These are phyloP conservation scores for Syncephalastrum racemosum DNA, from an alignment of 371 early-diverging fungal genomes.

Conservation along the genomic window DNA sequence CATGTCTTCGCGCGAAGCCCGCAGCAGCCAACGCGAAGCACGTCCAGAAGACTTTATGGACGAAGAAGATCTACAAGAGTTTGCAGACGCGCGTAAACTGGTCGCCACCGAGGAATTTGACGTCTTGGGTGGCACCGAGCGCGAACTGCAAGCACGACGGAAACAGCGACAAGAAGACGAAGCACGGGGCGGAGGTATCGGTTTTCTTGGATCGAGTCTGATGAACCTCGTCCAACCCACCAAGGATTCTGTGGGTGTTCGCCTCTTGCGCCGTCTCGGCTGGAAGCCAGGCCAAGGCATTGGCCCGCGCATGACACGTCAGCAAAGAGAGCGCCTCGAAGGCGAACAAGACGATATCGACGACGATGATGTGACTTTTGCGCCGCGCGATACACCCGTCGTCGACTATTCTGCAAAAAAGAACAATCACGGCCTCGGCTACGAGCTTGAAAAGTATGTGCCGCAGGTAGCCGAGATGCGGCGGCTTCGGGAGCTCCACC, in stretches of 20 bases:
- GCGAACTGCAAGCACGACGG: conserved; percentile 53
- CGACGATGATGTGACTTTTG: conserved; percentile 58
- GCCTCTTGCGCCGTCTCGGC: conserved; percentile 75
- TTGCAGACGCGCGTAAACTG: conserved; percentile 50
- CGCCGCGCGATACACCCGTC: conserved; percentile 71
- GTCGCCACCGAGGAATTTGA: conserved; percentile 73
- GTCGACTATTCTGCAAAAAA: conserved; percentile 56
- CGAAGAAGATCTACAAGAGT: conserved; percentile 80
- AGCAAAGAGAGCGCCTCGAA: conserved; percentile 9
- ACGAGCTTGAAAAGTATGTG: conserved; percentile 59
- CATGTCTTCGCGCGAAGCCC: conserved; percentile 59
- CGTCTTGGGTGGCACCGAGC: conserved; percentile 61
- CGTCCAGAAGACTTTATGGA: conserved; percentile 91
- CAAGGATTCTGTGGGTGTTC: conserved; percentile 57
- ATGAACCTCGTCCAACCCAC: conserved; percentile 62
- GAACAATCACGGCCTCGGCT: conserved; percentile 71
- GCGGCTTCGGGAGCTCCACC: conserved; percentile 29
- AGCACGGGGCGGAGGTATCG: conserved; percentile 30
- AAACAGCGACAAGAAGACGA: conserved; percentile 45
- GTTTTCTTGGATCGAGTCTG: conserved; percentile 30
- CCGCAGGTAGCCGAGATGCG: conserved; percentile 65
- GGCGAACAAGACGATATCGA: conserved; percentile 21
- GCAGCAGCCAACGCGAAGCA: conserved; percentile 40
- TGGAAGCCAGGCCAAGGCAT: conserved; percentile 87
- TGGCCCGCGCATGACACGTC: conserved; percentile 59